phyloP scores from a whole-genome alignment of 2,329 filamentous ascomycete genomes.

The Fusarium poae region DNA sequence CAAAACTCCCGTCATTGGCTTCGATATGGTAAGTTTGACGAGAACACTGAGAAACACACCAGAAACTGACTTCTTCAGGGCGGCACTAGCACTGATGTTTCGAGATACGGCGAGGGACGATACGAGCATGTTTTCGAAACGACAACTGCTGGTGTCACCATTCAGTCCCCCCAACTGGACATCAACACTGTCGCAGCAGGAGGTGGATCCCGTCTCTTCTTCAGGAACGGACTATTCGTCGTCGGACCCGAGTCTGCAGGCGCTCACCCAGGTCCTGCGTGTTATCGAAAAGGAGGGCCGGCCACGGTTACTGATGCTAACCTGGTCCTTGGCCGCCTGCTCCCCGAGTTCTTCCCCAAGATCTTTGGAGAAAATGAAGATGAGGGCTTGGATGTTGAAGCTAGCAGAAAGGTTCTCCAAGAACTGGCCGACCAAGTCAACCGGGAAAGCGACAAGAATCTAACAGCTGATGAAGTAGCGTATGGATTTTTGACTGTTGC shows the following conservation, averaged over 20 bases:
- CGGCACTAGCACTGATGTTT: constrained; percentile 92
- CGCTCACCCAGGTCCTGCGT: constrained; percentile 90
- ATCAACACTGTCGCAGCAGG: constrained; percentile 96
- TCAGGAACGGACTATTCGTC: constrained; percentile 88
- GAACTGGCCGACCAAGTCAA: constrained; percentile 85
- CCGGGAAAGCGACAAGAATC: constrained; percentile 75
- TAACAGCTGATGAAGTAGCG: constrained; percentile 86
- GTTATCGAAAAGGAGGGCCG: constrained; percentile 90
- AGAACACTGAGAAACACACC: background rate
- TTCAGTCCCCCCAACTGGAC: constrained; percentile 91
- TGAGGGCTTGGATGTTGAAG: constrained; percentile 80
- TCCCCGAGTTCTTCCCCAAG: constrained; percentile 94
- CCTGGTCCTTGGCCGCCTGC: constrained; percentile 82
- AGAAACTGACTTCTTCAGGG: constrained; percentile 58
- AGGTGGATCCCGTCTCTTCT: constrained; percentile 86
- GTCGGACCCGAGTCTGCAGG: constrained; percentile 91
- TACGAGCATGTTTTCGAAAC: constrained; percentile 97
- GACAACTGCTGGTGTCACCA: constrained; percentile 92
- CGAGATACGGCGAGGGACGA: constrained; percentile 83
- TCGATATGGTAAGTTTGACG: constrained; percentile 76
- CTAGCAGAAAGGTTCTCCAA: constrained; percentile 80
- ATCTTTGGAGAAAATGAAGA: constrained; percentile 94
- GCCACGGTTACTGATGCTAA: constrained; percentile 96
- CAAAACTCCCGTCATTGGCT: constrained; percentile 88
- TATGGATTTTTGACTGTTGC: constrained; percentile 91